Evolutionary conservation across 2,329 filamentous ascomycete genomes (phyloP).

Genomic region (Magnaporthiopsis poae): DNA sequence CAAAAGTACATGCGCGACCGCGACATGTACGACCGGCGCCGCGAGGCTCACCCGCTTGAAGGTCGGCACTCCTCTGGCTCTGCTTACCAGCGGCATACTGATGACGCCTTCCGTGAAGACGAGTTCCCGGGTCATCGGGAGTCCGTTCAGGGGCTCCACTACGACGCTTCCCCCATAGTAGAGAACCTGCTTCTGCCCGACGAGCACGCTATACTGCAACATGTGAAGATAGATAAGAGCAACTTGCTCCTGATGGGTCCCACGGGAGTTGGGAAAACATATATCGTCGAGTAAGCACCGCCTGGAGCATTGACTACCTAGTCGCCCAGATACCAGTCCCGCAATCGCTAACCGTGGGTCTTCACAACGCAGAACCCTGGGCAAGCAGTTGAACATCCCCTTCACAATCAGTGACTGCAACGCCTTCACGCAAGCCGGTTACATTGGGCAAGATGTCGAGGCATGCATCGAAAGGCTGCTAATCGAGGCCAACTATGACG

Average conservation of each 20-base stretch:
- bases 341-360: conserved; percentile 7
- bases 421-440: conserved; percentile 89
- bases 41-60: conserved; percentile 66
- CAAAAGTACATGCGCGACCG: conserved; percentile 64
- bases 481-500: conserved; percentile 81
- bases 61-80: conserved; percentile 40
- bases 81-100: conserved; percentile 19
- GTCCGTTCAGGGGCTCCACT: conserved; percentile 32
- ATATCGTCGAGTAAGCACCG: conserved; percentile 61
- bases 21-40: conserved; percentile 40
- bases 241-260: conserved; percentile 86
- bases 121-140: conserved; percentile 45
- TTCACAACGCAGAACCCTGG: conserved; percentile 60
- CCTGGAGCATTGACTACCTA: background rate
- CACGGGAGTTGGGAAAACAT: conserved; percentile 90
- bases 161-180: conserved; percentile 23
- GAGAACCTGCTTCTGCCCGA: conserved; percentile 41
- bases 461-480: conserved; percentile 84
- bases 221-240: conserved; percentile 82
- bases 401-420: conserved; percentile 95
- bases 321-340: too few relatives aligned
- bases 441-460: conserved; percentile 97
- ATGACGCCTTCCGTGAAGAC: conserved; percentile 33
- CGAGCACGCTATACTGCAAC: conserved; percentile 31
- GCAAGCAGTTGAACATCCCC: conserved; percentile 84